These are phyloP conservation scores for Alternaria sp. DNA, from an alignment of 2,329 filamentous ascomycete genomes.

Conservation along the genomic window DNA sequence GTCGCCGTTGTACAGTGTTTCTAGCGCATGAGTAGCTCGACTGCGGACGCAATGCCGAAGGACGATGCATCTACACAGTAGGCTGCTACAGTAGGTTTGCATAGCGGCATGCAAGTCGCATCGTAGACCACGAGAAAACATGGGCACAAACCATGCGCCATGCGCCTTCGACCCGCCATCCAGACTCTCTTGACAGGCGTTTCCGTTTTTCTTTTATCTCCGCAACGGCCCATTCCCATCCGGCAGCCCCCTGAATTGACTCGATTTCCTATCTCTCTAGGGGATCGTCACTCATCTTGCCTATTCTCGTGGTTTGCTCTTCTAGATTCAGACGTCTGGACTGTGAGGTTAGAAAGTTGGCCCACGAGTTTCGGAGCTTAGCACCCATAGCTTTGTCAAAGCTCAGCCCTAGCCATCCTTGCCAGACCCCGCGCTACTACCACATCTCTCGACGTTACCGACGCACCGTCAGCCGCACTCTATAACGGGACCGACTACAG, in stretches of 20 bases:
- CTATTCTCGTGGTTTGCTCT: not conserved
- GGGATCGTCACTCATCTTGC: not conserved
- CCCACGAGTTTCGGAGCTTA: slow-evolving; percentile 2
- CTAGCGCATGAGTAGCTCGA: not conserved
- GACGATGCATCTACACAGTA: not conserved
- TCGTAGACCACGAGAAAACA: slow-evolving; percentile 6
- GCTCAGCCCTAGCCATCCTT: slow-evolving; percentile 14
- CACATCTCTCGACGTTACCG: slow-evolving; percentile 10
- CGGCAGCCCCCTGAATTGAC: slow-evolving; percentile 6
- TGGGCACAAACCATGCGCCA: not conserved
- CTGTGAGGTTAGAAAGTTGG: not conserved
- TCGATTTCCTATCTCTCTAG: not conserved
- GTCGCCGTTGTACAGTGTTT: not conserved
- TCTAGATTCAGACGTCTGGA: not conserved
- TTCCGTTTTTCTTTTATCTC: slow-evolving; percentile 5
- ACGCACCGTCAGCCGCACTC: slow-evolving; percentile 21
- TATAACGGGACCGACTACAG: slow-evolving; percentile 2
- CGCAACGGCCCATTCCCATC: not conserved
- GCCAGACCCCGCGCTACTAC: slow-evolving; percentile 22
- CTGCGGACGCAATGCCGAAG: not conserved
- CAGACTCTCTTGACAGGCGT: not conserved
- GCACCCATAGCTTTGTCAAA: slow-evolving; percentile 8
- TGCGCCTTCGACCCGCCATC: slow-evolving; percentile 15
- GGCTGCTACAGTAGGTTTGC: not conserved
- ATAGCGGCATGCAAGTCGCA: slow-evolving; percentile 10